A percentile compares a stretch with the other conserved stretches of the same genome.
These are phyloP conservation scores for Quercus dentata DNA, from an alignment of 306 rosid species.

Conservation along the genomic window DNA sequence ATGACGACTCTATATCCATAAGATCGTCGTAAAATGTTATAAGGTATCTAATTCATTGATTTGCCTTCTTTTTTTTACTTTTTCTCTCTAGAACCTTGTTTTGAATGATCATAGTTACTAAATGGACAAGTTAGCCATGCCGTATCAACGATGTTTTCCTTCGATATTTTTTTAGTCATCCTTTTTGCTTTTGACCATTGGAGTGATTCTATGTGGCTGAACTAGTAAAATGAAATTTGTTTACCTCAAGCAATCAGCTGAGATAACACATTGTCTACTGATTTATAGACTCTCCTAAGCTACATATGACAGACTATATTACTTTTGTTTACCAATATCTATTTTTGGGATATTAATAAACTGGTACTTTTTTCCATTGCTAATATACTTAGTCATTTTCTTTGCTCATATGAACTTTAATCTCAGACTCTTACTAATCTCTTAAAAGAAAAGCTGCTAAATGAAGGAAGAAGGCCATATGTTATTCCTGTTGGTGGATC, in stretches of 20 bases:
- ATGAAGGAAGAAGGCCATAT: constrained; percentile 89
- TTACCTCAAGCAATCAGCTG: neutral
- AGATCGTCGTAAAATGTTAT: too few species aligned
- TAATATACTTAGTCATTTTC: neutral
- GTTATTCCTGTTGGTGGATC: constrained; percentile 96
- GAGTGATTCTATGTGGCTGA: neutral
- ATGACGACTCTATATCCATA: too few species aligned
- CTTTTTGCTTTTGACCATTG: neutral
- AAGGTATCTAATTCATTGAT: neutral
- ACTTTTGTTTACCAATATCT: neutral
- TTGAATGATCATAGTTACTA: neutral
- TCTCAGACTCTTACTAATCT: constrained; percentile 56
- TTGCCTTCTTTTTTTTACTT: neutral
- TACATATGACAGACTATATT: neutral
- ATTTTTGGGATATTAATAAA: neutral
- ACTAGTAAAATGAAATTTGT: neutral
- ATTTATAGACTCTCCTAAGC: neutral
- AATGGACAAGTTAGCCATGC: neutral
- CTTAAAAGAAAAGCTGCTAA: constrained; percentile 67
- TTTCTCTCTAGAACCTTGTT: neutral
- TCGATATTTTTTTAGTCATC: neutral
- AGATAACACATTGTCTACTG: neutral
- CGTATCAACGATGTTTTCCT: neutral
- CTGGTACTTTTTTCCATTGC: neutral
- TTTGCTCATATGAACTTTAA: constrained; percentile 4